Conservation (phyloP, 176 grass and related monocot genomes). For the Oropetium thomaeum region DNA sequence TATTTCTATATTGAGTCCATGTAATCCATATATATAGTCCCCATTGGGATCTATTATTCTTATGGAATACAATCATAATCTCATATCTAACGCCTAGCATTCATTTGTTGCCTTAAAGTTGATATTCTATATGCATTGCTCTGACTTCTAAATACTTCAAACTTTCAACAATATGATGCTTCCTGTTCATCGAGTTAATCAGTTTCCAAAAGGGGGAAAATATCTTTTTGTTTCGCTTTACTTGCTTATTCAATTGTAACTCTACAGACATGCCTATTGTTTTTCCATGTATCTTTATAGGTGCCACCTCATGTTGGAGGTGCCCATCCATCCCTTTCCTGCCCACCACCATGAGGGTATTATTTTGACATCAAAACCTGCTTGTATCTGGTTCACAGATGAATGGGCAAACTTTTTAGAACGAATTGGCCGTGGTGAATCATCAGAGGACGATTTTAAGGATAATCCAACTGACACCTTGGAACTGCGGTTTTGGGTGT, state of each 20-base stretch:
- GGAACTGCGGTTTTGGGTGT: conserved; percentile 97
- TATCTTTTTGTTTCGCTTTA: neutral
- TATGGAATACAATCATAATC: too few species aligned
- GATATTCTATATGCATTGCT: too few species aligned
- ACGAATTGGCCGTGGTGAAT: conserved; percentile 70
- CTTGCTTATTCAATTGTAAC: neutral
- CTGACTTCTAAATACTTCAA: too few species aligned
- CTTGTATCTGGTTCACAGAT: conserved; percentile 44
- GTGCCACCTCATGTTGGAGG: neutral
- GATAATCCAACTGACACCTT: conserved; percentile 64
- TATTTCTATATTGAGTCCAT: too few species aligned
- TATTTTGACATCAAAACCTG: conserved; percentile 9
- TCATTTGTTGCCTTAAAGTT: neutral
- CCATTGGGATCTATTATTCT: too few species aligned
- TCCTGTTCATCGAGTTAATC: too few species aligned
- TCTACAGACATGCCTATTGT: neutral
- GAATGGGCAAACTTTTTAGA: conserved; percentile 98
- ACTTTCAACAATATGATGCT: too few species aligned
- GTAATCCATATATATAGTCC: too few species aligned
- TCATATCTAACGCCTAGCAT: too few species aligned
- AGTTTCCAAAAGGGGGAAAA: too few species aligned
- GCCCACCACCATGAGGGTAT: neutral
- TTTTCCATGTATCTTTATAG: neutral
- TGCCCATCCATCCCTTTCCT: neutral
- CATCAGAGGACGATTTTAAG: conserved; percentile 69